Evolutionary conservation across 2,329 filamentous ascomycete species (phyloP), one percentile per base, ranked within the genome.

Genomic region (Hansfordia pulvinata): DNA sequence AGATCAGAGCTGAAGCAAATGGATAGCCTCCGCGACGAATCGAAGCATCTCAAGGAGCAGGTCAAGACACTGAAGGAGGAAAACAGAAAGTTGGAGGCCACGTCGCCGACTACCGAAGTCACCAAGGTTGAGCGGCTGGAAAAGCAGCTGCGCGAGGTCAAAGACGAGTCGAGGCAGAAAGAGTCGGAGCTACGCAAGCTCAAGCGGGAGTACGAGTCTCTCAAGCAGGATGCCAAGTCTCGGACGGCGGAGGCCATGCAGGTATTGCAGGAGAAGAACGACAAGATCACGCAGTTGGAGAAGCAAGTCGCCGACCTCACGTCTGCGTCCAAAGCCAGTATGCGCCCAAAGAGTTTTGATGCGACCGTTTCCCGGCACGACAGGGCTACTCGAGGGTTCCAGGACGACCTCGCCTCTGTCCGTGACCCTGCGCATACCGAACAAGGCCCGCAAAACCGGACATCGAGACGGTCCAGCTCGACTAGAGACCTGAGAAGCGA

Each of bases 261-360:
- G 10, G 64, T 73, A 3, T 37, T 75, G 23, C 57, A 64, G 28
- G 62, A 61, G 35, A 68, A 69, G 29, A 67, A 73, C 31, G 53
- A 58, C 20, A 69, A 69, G 44, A 69, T 74, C 32, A 50, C 58
- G 7, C 57, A 64, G 22, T 55, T 76, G 6, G 67, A 65, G 44
- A 64, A 60, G 36, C 62, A 69, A 35, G 44, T 71, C 20, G 56
- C 54, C 31, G 46, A 46, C 1, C 46, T 71, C 3, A 64, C 62
- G 39, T 39, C 34, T 8, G 37, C 35, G 8, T 31, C 38, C 19
- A 10, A 34, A 20, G 34, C 35, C 6, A 34, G 26, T 4, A 26
- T 22, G 16, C 33, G 14, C 9, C 25, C 30, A 2, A 32, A 35
- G 18, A 19, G 23, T 15, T 15, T 40, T 4, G 32, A 36, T 15